phyloP scores from a whole-genome alignment of 2,329 filamentous ascomycete genomes.

The Chrysoporthe austroafricana region DNA sequence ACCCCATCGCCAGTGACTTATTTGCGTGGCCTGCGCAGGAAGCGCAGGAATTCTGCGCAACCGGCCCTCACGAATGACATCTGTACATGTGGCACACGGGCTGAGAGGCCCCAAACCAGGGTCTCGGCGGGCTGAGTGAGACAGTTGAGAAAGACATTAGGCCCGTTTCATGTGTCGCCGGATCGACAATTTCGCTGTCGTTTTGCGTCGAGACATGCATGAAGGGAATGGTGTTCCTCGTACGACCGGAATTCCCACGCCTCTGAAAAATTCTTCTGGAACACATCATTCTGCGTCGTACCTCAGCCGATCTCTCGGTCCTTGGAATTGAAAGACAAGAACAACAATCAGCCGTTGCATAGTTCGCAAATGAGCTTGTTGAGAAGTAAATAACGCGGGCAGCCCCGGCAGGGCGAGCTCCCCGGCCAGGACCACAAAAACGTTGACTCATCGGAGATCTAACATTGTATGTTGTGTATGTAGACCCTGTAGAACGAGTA shows the following conservation, averaged over 20 bases:
- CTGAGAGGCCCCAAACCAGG: background rate
- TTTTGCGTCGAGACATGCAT: slow-evolving; percentile 17
- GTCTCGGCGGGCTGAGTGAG: slow-evolving; percentile 5
- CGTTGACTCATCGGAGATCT: background rate
- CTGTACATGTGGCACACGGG: background rate
- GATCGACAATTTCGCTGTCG: slow-evolving; percentile 1
- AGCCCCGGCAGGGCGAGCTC: too few species aligned
- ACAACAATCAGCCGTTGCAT: background rate
- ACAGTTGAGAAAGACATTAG: background rate
- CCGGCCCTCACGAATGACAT: background rate
- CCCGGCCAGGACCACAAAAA: background rate
- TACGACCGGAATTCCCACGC: background rate
- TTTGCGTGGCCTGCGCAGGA: background rate
- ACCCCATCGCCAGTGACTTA: background rate
- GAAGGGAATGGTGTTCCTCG: background rate
- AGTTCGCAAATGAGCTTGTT: background rate
- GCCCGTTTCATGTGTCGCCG: background rate
- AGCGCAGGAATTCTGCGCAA: background rate
- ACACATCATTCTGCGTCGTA: background rate
- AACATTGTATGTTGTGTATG: background rate
- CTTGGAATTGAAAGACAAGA: background rate
- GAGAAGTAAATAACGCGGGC: background rate
- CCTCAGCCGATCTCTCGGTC: background rate
- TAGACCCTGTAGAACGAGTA: background rate
- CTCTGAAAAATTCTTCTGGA: background rate